phyloP scores from a whole-genome alignment of 176 grass and related monocot genomes.

The Triticum dicoccoides region DNA sequence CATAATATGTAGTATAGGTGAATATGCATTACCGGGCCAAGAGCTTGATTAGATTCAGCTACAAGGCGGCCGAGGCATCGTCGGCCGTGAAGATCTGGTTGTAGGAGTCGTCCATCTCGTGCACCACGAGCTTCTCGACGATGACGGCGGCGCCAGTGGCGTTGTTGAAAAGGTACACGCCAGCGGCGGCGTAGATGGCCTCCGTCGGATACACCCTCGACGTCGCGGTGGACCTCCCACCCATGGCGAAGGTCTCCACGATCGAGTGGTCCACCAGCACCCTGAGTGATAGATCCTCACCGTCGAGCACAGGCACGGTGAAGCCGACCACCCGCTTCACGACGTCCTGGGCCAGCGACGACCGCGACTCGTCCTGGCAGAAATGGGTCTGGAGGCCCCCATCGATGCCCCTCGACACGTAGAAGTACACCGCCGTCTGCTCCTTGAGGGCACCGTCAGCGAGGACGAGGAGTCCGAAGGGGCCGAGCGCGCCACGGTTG shows the following conservation, averaged over 20 bases:
- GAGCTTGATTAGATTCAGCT: neutral
- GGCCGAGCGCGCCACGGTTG: conserved; percentile 40
- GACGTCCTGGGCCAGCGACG: conserved; percentile 61
- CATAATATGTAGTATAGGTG: neutral
- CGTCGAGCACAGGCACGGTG: conserved; percentile 57
- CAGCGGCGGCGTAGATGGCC: conserved; percentile 57
- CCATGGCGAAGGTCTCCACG: conserved; percentile 73
- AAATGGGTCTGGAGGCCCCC: conserved; percentile 61
- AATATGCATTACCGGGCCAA: neutral
- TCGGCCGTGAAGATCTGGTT: conserved; percentile 45
- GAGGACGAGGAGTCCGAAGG: conserved; percentile 71
- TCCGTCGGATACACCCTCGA: conserved; percentile 77
- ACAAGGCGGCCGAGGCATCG: neutral
- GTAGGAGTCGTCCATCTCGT: conserved; percentile 70
- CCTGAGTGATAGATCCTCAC: conserved; percentile 53
- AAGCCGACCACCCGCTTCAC: conserved; percentile 71
- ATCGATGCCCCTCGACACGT: conserved; percentile 53
- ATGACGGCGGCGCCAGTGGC: conserved; percentile 45
- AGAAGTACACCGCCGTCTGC: conserved; percentile 84
- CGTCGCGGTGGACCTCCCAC: conserved; percentile 55
- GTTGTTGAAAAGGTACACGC: conserved; percentile 79
- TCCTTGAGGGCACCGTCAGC: conserved; percentile 42
- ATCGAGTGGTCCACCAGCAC: conserved; percentile 90
- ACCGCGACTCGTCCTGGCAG: conserved; percentile 80
- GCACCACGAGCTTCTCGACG: conserved; percentile 43